A percentile compares a stretch with the other conserved stretches of the same genome.
These are phyloP conservation scores for Ogataea trehalophila DNA, from an alignment of 805 yeast species.

Conservation along the genomic window DNA sequence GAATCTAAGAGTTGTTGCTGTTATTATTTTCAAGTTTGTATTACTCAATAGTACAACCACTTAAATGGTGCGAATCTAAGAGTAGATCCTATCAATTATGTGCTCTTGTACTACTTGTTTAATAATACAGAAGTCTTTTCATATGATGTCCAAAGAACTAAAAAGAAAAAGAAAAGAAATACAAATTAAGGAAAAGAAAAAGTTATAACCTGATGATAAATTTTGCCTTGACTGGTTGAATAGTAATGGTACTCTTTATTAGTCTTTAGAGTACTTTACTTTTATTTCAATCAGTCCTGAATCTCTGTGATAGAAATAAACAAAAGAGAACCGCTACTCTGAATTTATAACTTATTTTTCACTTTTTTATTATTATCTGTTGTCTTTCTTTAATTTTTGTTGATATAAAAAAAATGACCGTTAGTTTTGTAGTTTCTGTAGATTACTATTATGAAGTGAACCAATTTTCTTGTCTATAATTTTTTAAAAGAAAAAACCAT, in stretches of 20 bases:
- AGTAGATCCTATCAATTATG: no score
- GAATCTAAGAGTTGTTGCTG: no score
- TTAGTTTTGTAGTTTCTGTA: no score
- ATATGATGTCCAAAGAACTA: no score
- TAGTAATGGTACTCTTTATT: not conserved
- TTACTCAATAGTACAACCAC: no score
- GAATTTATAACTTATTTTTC: conserved; percentile 1
- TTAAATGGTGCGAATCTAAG: no score
- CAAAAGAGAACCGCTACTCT: conserved; percentile 25
- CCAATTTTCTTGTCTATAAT: not conserved
- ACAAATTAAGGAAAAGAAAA: not conserved
- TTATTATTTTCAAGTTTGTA: no score
- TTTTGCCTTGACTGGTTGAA: conserved; percentile 3
- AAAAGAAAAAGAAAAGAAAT: not conserved
- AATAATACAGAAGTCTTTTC: no score
- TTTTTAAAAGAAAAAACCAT: no score
- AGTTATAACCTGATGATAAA: conserved; percentile 1
- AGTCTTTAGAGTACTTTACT: not conserved
- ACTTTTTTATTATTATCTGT: not conserved
- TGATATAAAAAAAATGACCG: no score
- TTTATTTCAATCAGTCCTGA: not conserved
- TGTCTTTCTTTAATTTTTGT: not conserved
- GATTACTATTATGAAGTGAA: no score
- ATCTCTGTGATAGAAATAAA: conserved; percentile 2
- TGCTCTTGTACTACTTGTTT: no score